Evolutionary conservation across 2,329 filamentous ascomycete species (phyloP), one percentile per base, ranked within the genome.

Genomic region (Annulohypoxylon truncatum): DNA sequence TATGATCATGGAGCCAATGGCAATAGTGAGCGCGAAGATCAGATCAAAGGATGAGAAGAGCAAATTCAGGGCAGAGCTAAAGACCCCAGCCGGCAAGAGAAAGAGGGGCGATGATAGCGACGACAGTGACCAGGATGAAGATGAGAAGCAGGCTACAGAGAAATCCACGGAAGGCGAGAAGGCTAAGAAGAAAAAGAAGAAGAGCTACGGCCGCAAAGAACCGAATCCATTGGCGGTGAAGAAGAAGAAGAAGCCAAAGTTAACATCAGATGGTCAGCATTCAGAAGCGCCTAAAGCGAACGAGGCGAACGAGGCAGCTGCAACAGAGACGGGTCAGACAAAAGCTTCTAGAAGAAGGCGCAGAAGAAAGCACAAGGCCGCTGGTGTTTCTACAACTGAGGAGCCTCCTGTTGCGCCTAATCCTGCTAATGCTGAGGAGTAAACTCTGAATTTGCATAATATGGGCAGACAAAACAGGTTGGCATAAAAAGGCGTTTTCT

Each of bases 1-100:
- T 57, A 92, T 95, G 87, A 89, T 91, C 59, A 84, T 92, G 82
- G 89, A 92, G 78, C 91, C 91, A 12, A 93, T 96, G 90, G 89
- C 91, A 15, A 85, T 83, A 38, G 85, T 85, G 57, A 92, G 89
- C 13, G 85, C 85, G 38, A 83, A 87, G 62, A 84, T 88, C 48
- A 86, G 90, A 66, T 86, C 90, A 54, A 83, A 83, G 64, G 91
- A 92, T 67, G 93, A 96, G 82, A 87, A 84, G 72, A 84, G 83
- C 61, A 96, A 96, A 80, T 92, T 94, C 74, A 86, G 89, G 69
- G 84, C 86, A 15, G 92, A 91, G 48, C 80, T 94, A 70, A 90
- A 87, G 77, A 82, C 81, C 69, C 75, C 79, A 70, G 74, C 76
- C 66, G 70, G 77, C 61, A 88, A 83, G 81, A 83, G 80, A 76